Evolutionary conservation across 2,329 filamentous ascomycete species (phyloP).

Genomic region (Colletotrichum aenigma): DNA sequence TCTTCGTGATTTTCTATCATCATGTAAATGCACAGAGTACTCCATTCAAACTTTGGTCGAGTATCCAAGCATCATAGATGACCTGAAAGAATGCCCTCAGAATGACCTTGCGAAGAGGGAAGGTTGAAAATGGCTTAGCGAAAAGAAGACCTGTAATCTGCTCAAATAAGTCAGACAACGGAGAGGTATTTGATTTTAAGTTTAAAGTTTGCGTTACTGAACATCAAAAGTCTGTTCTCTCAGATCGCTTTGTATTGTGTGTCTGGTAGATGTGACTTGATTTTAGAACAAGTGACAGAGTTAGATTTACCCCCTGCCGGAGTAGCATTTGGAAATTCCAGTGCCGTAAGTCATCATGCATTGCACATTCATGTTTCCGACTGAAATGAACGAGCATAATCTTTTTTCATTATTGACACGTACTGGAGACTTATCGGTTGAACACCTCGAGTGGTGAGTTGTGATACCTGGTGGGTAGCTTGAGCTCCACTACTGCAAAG

Average conservation of each 20-base stretch:
- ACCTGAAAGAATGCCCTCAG: background rate
- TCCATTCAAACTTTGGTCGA: background rate
- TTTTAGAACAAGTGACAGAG: background rate
- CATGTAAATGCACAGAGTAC: background rate
- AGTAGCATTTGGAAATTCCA: fast-evolving
- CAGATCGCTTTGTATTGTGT: background rate
- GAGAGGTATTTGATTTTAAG: background rate
- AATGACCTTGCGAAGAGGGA: background rate
- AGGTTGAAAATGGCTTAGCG: fast-evolving
- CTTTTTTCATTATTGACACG: background rate
- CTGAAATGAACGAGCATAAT: fast-evolving
- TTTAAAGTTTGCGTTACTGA: background rate
- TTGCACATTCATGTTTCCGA: background rate
- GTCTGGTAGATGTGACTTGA: background rate
- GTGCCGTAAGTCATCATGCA: background rate
- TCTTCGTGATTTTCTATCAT: background rate
- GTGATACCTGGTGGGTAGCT: background rate
- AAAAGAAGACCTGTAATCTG: background rate
- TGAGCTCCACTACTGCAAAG: background rate
- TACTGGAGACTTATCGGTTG: background rate
- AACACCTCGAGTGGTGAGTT: background rate
- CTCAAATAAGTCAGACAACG: fast-evolving
- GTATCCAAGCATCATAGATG: background rate
- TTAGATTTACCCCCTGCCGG: background rate
- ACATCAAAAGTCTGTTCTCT: background rate